A percentile compares a stretch with the other conserved stretches of the same genome.
These are phyloP conservation scores for Cryptococcus jaspeensis DNA, from an alignment of 1,284 basidiomycete genomes.

Conservation along the genomic window DNA sequence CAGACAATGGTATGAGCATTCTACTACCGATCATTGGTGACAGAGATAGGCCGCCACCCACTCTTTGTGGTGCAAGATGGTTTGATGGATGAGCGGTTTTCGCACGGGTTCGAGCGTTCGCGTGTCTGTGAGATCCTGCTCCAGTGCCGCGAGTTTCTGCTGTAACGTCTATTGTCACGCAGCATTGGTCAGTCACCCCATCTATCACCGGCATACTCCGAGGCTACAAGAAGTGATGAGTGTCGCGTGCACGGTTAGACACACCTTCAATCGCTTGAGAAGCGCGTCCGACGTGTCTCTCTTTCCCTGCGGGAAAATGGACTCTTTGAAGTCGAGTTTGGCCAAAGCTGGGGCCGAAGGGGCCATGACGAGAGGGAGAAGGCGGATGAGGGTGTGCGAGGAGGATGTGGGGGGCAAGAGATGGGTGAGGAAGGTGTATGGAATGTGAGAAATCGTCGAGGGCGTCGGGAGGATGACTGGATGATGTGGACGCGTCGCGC, in stretches of 20 bases:
- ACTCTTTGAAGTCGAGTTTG: conserved; percentile 70
- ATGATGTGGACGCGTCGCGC: no score
- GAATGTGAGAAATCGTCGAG: background rate
- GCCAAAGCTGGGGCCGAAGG: conserved; percentile 4
- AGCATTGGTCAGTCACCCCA: background rate
- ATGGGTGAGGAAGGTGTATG: background rate
- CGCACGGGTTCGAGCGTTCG: conserved; percentile 66
- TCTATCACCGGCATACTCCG: background rate
- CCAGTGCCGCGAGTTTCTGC: conserved; percentile 74
- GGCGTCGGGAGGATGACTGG: no score
- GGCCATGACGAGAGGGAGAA: background rate
- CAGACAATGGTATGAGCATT: background rate
- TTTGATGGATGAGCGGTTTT: conserved; percentile 74
- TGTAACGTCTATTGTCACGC: conserved; percentile 60
- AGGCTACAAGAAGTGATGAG: no score
- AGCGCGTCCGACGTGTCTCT: conserved; percentile 59
- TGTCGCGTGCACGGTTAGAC: conserved; percentile 7
- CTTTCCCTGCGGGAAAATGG: conserved; percentile 58
- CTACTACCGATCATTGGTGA: background rate
- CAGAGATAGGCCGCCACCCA: conserved; percentile 43
- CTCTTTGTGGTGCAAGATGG: conserved; percentile 89
- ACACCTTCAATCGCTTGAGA: conserved; percentile 73
- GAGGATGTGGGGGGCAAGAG: background rate
- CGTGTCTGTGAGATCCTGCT: conserved; percentile 82
- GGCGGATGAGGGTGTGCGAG: background rate